Base-by-base conservation (phyloP, 2,329 filamentous ascomycete genomes). In the Aspergillus arachidicola region DNA sequence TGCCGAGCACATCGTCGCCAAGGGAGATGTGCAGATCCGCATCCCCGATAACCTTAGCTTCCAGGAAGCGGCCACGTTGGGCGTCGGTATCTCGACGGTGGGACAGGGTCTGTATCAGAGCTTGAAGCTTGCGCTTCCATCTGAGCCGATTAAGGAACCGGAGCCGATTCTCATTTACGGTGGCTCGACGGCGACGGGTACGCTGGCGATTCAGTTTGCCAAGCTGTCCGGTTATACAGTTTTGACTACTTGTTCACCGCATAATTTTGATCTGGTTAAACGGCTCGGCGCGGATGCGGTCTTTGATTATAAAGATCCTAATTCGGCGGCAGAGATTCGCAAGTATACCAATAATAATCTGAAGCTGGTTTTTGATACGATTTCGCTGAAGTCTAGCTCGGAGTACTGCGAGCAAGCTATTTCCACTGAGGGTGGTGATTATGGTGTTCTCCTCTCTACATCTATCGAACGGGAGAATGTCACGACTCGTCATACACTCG, bases 51-150 rank as follows among this genome's bases (percentile, higher is more conserved):
- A 74, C 57, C 63, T 86, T 55, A 80, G 76, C 41, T 83, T 84
- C 66, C 80, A 85, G 66, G 82, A 85, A 23, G 85, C 83, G 0
- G 76, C 82, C 0, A 86, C 84, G 0, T 71, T 87, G 0, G 83
- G 83, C 2, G 78, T 84, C 0, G 85, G 83, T 3, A 75, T 86
- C 51, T 77, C 75, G 2, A 87, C 85, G 2, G 80, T 84, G 5
- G 84, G 80, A 0, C 84, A 86, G 67, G 72, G 66, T 0, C 65
- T 80, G n/a, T 80, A 78, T 62, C 76, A 79, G 63, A 69, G 61
- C 34, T 46, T 76, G 58, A 61, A 68, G 30, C 66, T 78, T 5
- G 66, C 64, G 16, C 60, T 72, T 23, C 75, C 76, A 12, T 65
- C 62, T 6, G 60, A 69, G 3, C 71, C 72, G 4, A 64, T 66